Evolutionary conservation across 1,139 yeast species (phyloP).

Genomic region (Diutina sp.): DNA sequence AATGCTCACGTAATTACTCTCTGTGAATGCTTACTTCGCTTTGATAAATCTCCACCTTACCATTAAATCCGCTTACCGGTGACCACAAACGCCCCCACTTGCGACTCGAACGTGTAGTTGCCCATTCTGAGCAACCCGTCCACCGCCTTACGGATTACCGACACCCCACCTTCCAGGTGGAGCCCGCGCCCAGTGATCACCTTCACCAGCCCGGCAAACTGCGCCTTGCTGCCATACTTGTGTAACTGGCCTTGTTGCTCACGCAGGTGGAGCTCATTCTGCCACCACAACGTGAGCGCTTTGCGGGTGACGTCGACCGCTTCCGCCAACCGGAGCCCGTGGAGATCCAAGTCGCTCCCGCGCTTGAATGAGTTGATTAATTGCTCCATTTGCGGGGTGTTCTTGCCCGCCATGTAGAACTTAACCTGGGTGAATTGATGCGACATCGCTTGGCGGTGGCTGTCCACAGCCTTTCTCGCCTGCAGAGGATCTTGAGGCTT

Average conservation of each 20-base stretch:
- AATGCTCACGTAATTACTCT: no score
- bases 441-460: neutral
- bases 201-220: constrained; percentile 21
- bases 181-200: constrained; percentile 53
- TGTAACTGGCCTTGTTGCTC: constrained; percentile 23
- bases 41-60: no score
- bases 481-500: neutral
- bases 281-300: constrained; percentile 42
- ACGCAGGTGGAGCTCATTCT: constrained; percentile 27
- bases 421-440: neutral
- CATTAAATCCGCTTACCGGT: constrained; percentile 14
- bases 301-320: constrained; percentile 24
- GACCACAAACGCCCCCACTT: constrained; percentile 30
- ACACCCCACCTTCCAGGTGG: constrained; percentile 41
- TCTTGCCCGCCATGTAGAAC: neutral
- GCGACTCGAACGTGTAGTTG: constrained; percentile 30
- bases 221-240: constrained; percentile 16
- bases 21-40: no score
- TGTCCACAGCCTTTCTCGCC: neutral
- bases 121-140: constrained; percentile 17
- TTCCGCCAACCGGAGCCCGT: constrained; percentile 14
- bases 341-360: neutral
- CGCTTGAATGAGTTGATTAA: neutral
- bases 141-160: constrained; percentile 30
- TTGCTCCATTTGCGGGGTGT: neutral